Evolutionary conservation across 2,329 filamentous ascomycete species (phyloP), one percentile per base, ranked within the genome.

Genomic region (Phyllosticta paracitricarpa): DNA sequence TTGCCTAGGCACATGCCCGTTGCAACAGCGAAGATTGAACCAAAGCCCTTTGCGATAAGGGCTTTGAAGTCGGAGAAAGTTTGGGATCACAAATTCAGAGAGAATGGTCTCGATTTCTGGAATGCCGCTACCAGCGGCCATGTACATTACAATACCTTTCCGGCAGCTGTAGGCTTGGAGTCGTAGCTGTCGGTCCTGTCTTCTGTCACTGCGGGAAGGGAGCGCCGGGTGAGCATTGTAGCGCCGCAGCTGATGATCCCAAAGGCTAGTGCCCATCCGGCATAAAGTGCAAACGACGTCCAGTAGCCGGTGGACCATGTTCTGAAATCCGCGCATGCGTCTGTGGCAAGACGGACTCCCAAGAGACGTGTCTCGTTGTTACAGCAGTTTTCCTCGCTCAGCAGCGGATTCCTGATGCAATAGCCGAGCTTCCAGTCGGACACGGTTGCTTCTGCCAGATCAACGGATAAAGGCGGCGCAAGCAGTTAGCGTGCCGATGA

Each of bases 91-190:
- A 68, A 84, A 85, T n/a, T 82, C 82, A 3, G 80, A 82, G 2
- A 84, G 70, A 51, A 85, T 81, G 1, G 81, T 84, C 69, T 85
- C 85, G 73, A 85, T 84, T 69, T 85, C 82, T 0, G 83, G 83
- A 35, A 85, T 84, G 0, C 83, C 83, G 62, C 76, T 79, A 5
- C 83, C 82, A 35, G 81, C 79, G 3, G 81, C 81, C 79, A 84
- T 81, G 66, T 83, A 84, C 75, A 84, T 83, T 3, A 70, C 75
- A 84, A 83, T 3, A 70, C 73, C 68, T 84, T 84, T 0, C 77
- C 79, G 25, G 65, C 64, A 7, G 70, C 55, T 6, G 65, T 60
- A 28, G 65, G 60, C 54, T 66, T 30, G n/a, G 65, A 51, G 22
- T 58, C 35, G 2, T 64, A 56, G n/a, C 51, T 33, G 59, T 68